These are phyloP conservation scores for Solanum rostratum DNA, from an alignment of 257 asterid species.

Conservation along the genomic window DNA sequence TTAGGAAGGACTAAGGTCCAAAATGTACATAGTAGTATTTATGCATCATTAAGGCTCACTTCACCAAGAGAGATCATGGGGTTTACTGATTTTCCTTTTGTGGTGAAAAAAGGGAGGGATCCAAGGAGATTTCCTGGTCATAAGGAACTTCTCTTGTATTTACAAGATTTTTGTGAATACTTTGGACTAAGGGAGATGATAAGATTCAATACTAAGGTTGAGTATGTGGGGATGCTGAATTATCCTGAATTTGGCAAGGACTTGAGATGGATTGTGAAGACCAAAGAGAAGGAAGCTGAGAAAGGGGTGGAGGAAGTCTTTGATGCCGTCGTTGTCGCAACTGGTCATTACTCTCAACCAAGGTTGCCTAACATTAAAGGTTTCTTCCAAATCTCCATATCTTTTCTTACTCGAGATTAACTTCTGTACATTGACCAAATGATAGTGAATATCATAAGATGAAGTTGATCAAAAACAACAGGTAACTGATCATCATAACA, in stretches of 20 bases:
- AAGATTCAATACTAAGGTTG: conserved; percentile 57
- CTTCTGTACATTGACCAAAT: neutral
- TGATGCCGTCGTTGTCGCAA: conserved; percentile 83
- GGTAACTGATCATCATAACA: neutral
- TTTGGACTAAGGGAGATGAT: conserved; percentile 67
- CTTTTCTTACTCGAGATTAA: neutral
- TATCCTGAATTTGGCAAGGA: conserved; percentile 17
- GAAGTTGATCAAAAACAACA: neutral
- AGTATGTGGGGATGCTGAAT: conserved; percentile 52
- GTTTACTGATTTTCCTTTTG: conserved; percentile 68
- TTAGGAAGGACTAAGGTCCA: conserved; percentile 19
- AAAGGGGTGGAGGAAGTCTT: conserved; percentile 46
- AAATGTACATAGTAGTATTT: conserved; percentile 65
- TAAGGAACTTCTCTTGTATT: conserved; percentile 45
- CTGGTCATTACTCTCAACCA: conserved; percentile 82
- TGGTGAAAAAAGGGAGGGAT: conserved; percentile 49
- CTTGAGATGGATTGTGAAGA: conserved; percentile 64
- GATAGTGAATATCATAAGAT: neutral
- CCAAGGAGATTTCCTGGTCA: conserved; percentile 82
- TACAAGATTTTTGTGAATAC: conserved; percentile 56
- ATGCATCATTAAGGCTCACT: conserved; percentile 48
- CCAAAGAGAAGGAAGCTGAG: conserved; percentile 16
- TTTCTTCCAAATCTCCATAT: neutral
- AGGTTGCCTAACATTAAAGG: conserved; percentile 68
- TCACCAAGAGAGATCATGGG: conserved; percentile 84